Evolutionary conservation across 1,284 basidiomycete species (phyloP).

Genomic region (Testicularia cyperi): DNA sequence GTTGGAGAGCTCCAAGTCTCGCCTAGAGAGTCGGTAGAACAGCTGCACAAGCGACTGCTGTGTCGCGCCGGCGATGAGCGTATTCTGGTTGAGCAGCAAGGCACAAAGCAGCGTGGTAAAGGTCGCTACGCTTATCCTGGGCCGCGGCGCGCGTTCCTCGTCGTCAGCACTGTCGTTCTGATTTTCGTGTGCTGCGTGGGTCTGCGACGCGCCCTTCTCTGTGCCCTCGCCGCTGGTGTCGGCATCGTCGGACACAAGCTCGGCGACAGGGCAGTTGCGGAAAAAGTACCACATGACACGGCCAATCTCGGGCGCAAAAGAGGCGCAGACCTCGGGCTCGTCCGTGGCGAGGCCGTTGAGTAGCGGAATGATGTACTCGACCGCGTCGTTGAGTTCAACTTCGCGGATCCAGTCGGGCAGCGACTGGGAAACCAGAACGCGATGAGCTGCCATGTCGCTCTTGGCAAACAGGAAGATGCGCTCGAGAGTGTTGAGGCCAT

Average conservation of each 20-base stretch:
- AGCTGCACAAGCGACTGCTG: conserved; percentile 77
- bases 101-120: conserved; percentile 91
- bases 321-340: conserved; percentile 88
- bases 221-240: conserved; percentile 11
- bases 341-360: conserved; percentile 84
- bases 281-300: conserved; percentile 93
- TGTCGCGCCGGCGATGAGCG: conserved; percentile 72
- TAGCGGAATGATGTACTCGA: conserved; percentile 89
- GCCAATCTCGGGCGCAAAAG: conserved; percentile 79
- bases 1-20: conserved; percentile 25
- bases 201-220: conserved; percentile 52
- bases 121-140: conserved; percentile 73
- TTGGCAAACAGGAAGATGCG: conserved; percentile 90
- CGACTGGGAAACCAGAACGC: conserved; percentile 69
- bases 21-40: conserved; percentile 64
- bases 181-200: conserved; percentile 36
- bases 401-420: conserved; percentile 58
- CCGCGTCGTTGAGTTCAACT: conserved; percentile 76
- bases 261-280: conserved; percentile 65
- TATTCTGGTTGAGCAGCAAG: conserved; percentile 78
- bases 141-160: conserved; percentile 53
- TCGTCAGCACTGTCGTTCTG: conserved; percentile 24
- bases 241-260: conserved; percentile 30
- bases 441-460: conserved; percentile 80
- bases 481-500: conserved; percentile 73